Evolutionary conservation across 2,329 filamentous ascomycete species (phyloP), one percentile per base, ranked within the genome.

Genomic region (Fusarium nisikadoi): DNA sequence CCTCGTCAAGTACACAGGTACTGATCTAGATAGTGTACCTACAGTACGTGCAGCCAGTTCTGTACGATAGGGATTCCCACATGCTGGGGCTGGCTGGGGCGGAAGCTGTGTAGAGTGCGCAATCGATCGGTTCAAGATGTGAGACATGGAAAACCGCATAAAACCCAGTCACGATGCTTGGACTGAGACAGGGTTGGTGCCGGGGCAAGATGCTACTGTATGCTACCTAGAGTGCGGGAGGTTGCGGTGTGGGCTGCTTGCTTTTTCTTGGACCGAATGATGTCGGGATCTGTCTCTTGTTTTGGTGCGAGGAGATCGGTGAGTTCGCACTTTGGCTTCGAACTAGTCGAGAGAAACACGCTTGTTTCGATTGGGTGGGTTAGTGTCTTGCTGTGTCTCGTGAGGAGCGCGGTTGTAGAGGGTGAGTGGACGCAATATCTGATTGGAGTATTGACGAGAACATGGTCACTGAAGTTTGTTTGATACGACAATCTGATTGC

Each of bases 81-180:
- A 70, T 72, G 64, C 42, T 58, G 36, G 46, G 49, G 33, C 19
- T 36, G 23, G 33, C 49, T 52, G 49, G 23, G 49, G 49, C 62
- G 55, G 57, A 71, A 68, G 73, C 46, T 70, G 70, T 73, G 47
- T 63, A 61, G 49, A 74, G 66, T 75, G 72, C 72, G 72, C 61
- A 75, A 75, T 75, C 72, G 72, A 74, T 75, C 72, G 66, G 66
- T 63, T 71, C 72, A 68, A 56, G 62, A 74, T 70, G 55, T 71
- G 62, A 74, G 69, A 75, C 72, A 74, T 63, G 71, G 68, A 60
- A 73, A 73, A 71, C 70, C 70, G 58, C 70, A 73, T 73, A 68
- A 56, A 71, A 67, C 60, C 71, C 71, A 73, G 71, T 73, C 71
- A 72, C 58, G 71, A 58, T 64, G 62, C 56, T 58, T 46, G 53